phyloP scores from a whole-genome alignment of 2,329 filamentous ascomycete genomes.

The Hortaea werneckii region DNA sequence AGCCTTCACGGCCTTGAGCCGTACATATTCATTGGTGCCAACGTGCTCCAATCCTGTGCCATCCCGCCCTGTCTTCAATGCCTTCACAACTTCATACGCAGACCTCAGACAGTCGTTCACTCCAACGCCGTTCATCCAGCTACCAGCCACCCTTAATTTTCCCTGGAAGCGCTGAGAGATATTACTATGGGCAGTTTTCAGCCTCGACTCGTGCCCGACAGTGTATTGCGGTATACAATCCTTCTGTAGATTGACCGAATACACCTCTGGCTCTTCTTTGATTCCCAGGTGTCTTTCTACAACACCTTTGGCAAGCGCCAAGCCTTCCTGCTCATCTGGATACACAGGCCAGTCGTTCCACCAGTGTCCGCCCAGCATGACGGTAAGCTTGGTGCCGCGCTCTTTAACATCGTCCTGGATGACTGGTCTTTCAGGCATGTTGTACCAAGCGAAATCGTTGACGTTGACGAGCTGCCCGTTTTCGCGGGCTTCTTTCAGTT shows the following conservation, averaged over 20 bases:
- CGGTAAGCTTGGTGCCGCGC: slow-evolving; percentile 70
- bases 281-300: slow-evolving; percentile 68
- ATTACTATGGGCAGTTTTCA: slow-evolving; percentile 47
- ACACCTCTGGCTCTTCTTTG: slow-evolving; percentile 49
- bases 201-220: slow-evolving; percentile 61
- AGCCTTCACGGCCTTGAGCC: slow-evolving; percentile 9
- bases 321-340: slow-evolving; percentile 56
- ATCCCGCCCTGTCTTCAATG: slow-evolving; percentile 24
- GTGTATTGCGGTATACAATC: slow-evolving; percentile 87
- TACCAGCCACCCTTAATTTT: slow-evolving; percentile 51
- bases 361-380: slow-evolving; percentile 91
- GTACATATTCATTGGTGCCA: slow-evolving; percentile 13
- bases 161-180: slow-evolving; percentile 49
- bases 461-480: slow-evolving; percentile 20
- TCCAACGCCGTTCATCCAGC: slow-evolving; percentile 38
- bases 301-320: slow-evolving; percentile 58
- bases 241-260: slow-evolving; percentile 49
- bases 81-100: slow-evolving; percentile 45
- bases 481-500: slow-evolving; percentile 15
- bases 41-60: slow-evolving; percentile 24
- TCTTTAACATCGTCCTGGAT: slow-evolving; percentile 33
- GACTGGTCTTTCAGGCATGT: slow-evolving; percentile 20
- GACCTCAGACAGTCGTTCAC: slow-evolving; percentile 45
- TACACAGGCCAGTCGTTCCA: slow-evolving; percentile 59
- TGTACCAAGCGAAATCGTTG: slow-evolving; percentile 26